Evolutionary conservation across 192 early-diverging fungal species (phyloP).

Genomic region (Backusella westeae): DNA sequence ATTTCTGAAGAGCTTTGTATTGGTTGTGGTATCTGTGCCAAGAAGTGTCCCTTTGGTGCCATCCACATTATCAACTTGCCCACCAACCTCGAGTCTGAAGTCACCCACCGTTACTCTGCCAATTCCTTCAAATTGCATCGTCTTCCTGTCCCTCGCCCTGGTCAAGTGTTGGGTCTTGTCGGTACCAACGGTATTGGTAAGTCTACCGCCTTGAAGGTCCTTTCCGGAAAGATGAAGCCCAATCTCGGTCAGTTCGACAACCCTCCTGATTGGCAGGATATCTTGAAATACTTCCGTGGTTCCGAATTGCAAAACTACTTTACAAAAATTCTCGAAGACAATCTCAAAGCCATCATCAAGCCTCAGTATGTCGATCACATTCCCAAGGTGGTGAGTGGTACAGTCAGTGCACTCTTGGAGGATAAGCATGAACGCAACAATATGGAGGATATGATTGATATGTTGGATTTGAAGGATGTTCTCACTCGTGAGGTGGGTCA

Average conservation of each 20-base stretch:
- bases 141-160: slow-evolving; percentile 91
- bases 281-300: slow-evolving; percentile 94
- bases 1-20: slow-evolving; percentile 97
- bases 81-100: slow-evolving; percentile 90
- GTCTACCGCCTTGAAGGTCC: slow-evolving; percentile 91
- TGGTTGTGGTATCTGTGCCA: slow-evolving; percentile 97
- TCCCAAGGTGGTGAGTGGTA: slow-evolving; percentile 75
- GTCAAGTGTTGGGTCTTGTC: slow-evolving; percentile 95
- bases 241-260: slow-evolving; percentile 86
- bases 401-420: slow-evolving; percentile 71
- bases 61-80: slow-evolving; percentile 97
- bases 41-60: slow-evolving; percentile 96
- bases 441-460: slow-evolving; percentile 68
- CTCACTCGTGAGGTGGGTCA: slow-evolving; percentile 79
- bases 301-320: slow-evolving; percentile 99
- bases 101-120: slow-evolving; percentile 94
- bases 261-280: slow-evolving; percentile 95
- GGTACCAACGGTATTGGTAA: slow-evolving; percentile 98
- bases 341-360: slow-evolving; percentile 92
- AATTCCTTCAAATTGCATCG: slow-evolving; percentile 99
- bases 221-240: slow-evolving; percentile 93
- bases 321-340: slow-evolving; percentile 95
- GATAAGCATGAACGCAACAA: slow-evolving; percentile 75
- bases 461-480: slow-evolving; percentile 78
- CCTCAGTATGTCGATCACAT: slow-evolving; percentile 95